Base-by-base conservation (phyloP, 2,329 filamentous ascomycete species). In the Colletotrichum lini region DNA sequence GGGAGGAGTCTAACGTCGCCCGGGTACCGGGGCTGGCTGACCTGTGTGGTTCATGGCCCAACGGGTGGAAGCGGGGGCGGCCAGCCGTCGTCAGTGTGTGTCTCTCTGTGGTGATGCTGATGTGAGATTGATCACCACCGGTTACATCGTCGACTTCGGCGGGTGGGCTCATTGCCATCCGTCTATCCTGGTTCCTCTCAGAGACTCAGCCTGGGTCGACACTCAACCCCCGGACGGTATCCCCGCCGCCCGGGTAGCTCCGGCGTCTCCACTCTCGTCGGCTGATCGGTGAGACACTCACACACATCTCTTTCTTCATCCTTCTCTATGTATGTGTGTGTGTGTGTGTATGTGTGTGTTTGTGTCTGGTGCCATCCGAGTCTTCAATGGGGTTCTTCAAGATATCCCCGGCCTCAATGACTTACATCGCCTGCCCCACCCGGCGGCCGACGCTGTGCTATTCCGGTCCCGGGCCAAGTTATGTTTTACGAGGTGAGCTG, bases 1-100 rank as follows among this genome's bases (percentile, higher is more conserved):
- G 47, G 62, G 62, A 70, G 62, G 56, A 66, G 67, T 56, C 49
- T 56, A 60, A 47, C n/a, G 54, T 35, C 56, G 54, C 26, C 49
- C 49, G 53, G 40, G 38, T 59, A 65, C 66, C 53, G 60, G 60
- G 66, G 60, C 65, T 40, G 44, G 10, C 26, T 12, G 23, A 21
- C 42, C 42, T 59, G 26, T 38, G 60, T 38, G 60, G 35, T 56
- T 42, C 42, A 26, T 58, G 38, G 53, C 8, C 30, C 30, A 35
- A 35, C 8, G 40, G 42, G 40, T 23, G 52, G 47, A 35, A 35
- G 30, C 30, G 26, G 42, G 42, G 16, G 40, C 57, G 42, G 57
- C 30, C 30, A 35, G 8, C 47, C 40, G 16, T 18, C 57, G 57
- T 16, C 42, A 42, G 42, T n/a, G 23, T 16, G 57, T 26, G 42